Percentiles rank a stretch among this genome's conserved stretches.
These are phyloP conservation scores for Ploettnerulaceae sp. DNA, from an alignment of 2,329 filamentous ascomycete genomes.

Conservation along the genomic window DNA sequence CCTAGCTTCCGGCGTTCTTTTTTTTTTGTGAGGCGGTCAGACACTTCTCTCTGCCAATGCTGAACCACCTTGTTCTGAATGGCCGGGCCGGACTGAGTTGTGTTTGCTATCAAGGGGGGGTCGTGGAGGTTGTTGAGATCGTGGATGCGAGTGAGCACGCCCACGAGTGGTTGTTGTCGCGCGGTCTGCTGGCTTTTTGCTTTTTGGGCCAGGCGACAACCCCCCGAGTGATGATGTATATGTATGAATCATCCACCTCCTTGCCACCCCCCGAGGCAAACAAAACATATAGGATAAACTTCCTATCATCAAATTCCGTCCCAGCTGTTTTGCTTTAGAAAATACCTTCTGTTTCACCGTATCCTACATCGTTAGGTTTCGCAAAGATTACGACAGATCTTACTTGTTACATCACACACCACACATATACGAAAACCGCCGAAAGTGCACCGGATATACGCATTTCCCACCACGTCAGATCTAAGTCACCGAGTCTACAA, in stretches of 20 bases:
- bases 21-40: constrained; percentile 4
- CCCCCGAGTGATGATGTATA: neutral
- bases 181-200: constrained; percentile 1
- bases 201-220: constrained; percentile 2
- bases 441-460: constrained; percentile 5
- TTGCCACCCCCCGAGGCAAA: neutral
- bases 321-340: neutral
- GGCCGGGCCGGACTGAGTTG: no score
- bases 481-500: neutral
- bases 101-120: no score
- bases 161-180: neutral
- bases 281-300: neutral
- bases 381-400: neutral
- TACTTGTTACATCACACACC: no score
- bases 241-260: constrained; percentile 3
- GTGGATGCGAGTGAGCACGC: neutral
- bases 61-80: no score
- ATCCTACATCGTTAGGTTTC: neutral
- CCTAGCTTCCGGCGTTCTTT: no score
- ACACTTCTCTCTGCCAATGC: constrained; percentile 1
- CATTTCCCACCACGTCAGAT: constrained; percentile 3
- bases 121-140: constrained; percentile 4
- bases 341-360: constrained; percentile 1
- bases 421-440: neutral
- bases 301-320: neutral